These are phyloP conservation scores for Delphinella strobiligena DNA, from an alignment of 2,329 filamentous ascomycete species.

Conservation along the genomic window DNA sequence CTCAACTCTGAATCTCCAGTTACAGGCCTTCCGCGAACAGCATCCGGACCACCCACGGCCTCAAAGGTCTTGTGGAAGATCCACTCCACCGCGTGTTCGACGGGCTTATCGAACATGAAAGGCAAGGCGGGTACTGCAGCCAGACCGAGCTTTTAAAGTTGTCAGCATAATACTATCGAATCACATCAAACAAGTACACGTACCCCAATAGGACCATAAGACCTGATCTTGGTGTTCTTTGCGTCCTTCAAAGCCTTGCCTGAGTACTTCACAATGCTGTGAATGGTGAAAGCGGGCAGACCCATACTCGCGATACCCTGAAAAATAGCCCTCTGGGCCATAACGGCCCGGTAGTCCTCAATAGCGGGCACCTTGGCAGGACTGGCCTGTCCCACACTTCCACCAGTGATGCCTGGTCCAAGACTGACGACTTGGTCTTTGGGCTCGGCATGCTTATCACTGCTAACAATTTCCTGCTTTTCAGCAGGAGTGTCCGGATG, in stretches of 20 bases:
- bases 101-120: conserved; percentile 77
- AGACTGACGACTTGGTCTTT: conserved; percentile 12
- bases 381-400: conserved; percentile 6
- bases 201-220: conserved; percentile 84
- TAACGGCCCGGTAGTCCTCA: conserved; percentile 83
- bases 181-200: no score
- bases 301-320: conserved; percentile 89
- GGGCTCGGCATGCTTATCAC: conserved; percentile 23
- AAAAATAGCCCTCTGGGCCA: conserved; percentile 83
- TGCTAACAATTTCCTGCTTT: conserved; percentile 1
- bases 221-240: conserved; percentile 64
- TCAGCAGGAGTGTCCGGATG: conserved; percentile 46
- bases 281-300: conserved; percentile 84
- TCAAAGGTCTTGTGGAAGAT: conserved; percentile 73
- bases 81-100: conserved; percentile 87
- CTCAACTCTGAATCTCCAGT: conserved; percentile 26
- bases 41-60: conserved; percentile 53
- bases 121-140: conserved; percentile 69
- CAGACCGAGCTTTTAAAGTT: conserved; percentile 40
- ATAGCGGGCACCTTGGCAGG: conserved; percentile 52
- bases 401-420: conserved; percentile 13
- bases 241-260: conserved; percentile 71
- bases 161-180: no score
- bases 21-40: conserved; percentile 33
- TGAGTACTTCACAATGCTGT: conserved; percentile 82